Evolutionary conservation across 2,329 filamentous ascomycete genomes (phyloP).

Genomic region (Xylaria multiplex): DNA sequence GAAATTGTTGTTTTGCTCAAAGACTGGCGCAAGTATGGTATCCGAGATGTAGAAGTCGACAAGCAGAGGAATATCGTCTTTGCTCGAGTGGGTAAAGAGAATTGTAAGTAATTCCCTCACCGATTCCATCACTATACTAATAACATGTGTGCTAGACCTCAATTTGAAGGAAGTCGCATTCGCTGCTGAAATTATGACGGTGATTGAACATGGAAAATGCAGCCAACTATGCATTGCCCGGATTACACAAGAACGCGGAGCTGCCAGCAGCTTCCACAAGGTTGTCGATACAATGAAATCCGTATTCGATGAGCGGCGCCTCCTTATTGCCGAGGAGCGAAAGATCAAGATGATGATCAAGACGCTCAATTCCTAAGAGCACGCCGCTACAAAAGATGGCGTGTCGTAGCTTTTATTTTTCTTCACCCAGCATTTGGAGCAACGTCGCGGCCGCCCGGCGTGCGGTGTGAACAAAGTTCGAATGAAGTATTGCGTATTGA

Average conservation of each 20-base stretch:
- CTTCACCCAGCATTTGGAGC: not conserved
- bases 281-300: constrained; percentile 80
- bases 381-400: not conserved
- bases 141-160: constrained; percentile 65
- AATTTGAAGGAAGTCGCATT: constrained; percentile 89
- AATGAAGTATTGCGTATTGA: not conserved
- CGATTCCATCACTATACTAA: constrained; percentile 26
- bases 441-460: not conserved
- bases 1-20: constrained; percentile 79
- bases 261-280: constrained; percentile 86
- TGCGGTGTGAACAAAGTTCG: not conserved
- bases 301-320: constrained; percentile 70
- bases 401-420: not conserved
- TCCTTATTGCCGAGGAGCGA: constrained; percentile 74
- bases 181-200: constrained; percentile 85
- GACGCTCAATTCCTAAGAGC: constrained; percentile 65
- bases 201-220: constrained; percentile 84
- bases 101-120: constrained; percentile 70
- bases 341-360: constrained; percentile 79
- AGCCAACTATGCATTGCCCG: constrained; percentile 82
- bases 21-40: constrained; percentile 85
- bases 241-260: constrained; percentile 91
- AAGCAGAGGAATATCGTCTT: constrained; percentile 82
- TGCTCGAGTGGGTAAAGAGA: constrained; percentile 77
- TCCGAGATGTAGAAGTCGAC: constrained; percentile 81